Evolutionary conservation across 2,329 filamentous ascomycete species (phyloP), one percentile per base, ranked within the genome.

Genomic region (Parastagonospora nodorum): DNA sequence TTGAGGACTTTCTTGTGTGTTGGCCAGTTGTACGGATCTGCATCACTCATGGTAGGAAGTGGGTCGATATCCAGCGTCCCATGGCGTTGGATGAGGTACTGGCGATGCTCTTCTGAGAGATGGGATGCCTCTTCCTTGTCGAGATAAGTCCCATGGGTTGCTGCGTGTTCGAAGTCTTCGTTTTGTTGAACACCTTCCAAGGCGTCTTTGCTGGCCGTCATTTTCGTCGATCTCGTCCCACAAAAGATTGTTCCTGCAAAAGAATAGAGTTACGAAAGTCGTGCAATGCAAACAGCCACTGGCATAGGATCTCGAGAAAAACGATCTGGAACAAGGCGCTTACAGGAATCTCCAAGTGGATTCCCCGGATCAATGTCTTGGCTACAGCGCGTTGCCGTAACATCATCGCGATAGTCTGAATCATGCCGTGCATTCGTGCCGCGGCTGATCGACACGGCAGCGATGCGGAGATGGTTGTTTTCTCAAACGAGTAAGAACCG

Each of bases 1-100:
- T 84, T 83, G 46, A 72, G 49, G 1, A 74, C 64, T 77, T 84
- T 84, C 80, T 80, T 82, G 76, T 79, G 80, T 24, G 59, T 63
- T 2, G 80, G 75, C 80, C 80, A 84, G 53, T 84, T 84, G 63
- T 81, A 82, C 0, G 82, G 82, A 61, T 84, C 81, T 2, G 77
- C 78, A 47, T 78, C 75, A 31, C 75, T 75, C 58, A 75, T 75
- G 29, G 74, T 74, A 1, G 82, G 82, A 11, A 84, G 64, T 1
- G 82, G 82, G 41, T 83, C 79, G 4, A 84, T 75, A 15, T 82
- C 76, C 19, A 83, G 61, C 0, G 80, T 83, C 42, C 82, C 82
- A 74, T 84, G 81, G 47, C 77, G 74, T 28, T 74, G 57, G 9
- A 84, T 64, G 5, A 84, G 72, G 63, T 82, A 84, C 38, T 81